Conservation (phyloP, 257 asterid species). For the Agastache rugosa region DNA sequence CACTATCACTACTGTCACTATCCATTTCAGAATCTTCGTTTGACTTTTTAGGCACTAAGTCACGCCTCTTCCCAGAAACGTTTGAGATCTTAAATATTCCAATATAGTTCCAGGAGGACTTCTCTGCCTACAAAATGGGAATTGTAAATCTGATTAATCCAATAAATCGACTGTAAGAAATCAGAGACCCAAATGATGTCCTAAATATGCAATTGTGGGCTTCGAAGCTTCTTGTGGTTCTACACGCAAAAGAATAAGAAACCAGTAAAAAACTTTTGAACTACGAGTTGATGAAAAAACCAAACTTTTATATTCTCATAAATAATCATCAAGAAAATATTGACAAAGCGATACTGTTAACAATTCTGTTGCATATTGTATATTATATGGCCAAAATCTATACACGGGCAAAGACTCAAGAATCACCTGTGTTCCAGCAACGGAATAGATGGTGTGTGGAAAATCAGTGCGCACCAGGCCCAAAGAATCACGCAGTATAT, state of each 20-base stretch:
- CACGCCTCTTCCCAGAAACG: conserved; percentile 87
- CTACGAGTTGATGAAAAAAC: not conserved
- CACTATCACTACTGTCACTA: conserved; percentile 82
- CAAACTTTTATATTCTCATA: not conserved
- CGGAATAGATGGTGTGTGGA: conserved; percentile 79
- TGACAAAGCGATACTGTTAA: not conserved
- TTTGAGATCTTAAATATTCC: conserved; percentile 74
- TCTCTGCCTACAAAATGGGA: conserved; percentile 66
- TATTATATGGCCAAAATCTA: not conserved
- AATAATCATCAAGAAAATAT: not conserved
- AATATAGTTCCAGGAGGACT: conserved; percentile 70
- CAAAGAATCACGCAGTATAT: conserved; percentile 78
- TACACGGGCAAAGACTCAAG: conserved; percentile 7
- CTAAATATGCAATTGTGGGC: not conserved
- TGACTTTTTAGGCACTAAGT: conserved; percentile 60
- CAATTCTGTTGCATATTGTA: not conserved
- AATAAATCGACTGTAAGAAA: not conserved
- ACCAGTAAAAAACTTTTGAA: conserved; percentile 3
- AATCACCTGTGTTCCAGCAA: conserved; percentile 92
- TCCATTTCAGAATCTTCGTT: conserved; percentile 76
- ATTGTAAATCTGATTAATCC: conserved; percentile 11
- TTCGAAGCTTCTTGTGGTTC: not conserved
- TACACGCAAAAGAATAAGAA: not conserved
- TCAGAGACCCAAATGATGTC: not conserved
- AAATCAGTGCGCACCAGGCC: conserved; percentile 90